Percentiles rank a stretch among this genome's conserved stretches.
Evolutionary conservation across 2,329 filamentous ascomycete species (phyloP).

Genomic region (Bipolaris bicolor): DNA sequence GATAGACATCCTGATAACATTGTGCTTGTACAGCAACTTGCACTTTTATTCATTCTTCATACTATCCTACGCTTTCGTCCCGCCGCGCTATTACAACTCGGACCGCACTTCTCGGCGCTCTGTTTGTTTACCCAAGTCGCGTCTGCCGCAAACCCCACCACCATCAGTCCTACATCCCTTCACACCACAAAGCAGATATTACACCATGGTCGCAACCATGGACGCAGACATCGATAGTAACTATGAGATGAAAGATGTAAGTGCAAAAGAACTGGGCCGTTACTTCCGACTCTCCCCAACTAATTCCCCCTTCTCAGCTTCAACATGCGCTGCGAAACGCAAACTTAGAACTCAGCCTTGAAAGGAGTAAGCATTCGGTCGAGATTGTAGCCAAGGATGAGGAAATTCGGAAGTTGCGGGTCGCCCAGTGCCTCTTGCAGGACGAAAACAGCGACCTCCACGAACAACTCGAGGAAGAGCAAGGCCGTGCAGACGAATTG

Average conservation of each 20-base stretch:
- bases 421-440: constrained; percentile 70
- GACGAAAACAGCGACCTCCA: constrained; percentile 75
- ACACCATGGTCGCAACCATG: constrained; percentile 34
- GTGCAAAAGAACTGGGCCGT: constrained; percentile 18
- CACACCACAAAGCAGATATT: constrained; percentile 31
- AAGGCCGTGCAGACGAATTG: constrained; percentile 64
- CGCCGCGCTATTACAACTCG: not conserved
- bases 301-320: constrained; percentile 41
- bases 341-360: constrained; percentile 72
- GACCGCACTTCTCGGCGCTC: constrained; percentile 6
- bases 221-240: constrained; percentile 35
- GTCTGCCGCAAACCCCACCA: constrained; percentile 33
- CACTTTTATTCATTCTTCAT: not conserved
- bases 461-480: constrained; percentile 65
- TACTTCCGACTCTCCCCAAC: constrained; percentile 11
- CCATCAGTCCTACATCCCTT: constrained; percentile 14
- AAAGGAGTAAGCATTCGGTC: constrained; percentile 67
- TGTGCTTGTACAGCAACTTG: not conserved
- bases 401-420: constrained; percentile 69
- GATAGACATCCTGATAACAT: not conserved
- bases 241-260: constrained; percentile 46
- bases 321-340: constrained; percentile 60
- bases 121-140: constrained; percentile 46
- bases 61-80: not conserved
- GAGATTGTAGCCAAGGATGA: constrained; percentile 77